Conservation (phyloP, 495 filamentous ascomycete species). For the Melanomma pulvis-pyrius region DNA sequence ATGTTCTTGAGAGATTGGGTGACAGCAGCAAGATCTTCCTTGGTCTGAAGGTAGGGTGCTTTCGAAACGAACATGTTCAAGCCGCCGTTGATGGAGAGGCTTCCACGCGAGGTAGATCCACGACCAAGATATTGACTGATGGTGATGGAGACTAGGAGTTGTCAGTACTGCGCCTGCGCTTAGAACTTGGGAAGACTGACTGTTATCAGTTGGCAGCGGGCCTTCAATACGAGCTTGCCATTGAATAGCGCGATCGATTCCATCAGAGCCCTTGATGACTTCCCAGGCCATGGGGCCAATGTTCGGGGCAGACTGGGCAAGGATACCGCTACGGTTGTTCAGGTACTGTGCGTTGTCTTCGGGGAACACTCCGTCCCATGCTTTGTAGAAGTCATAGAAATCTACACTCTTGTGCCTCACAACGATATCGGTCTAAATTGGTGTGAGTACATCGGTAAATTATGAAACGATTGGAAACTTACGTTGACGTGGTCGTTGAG, state of each 20-base stretch:
- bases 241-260: slow-evolving; percentile 66
- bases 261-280: slow-evolving; percentile 61
- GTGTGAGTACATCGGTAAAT: slow-evolving; percentile 49
- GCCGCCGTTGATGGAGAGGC: slow-evolving; percentile 61
- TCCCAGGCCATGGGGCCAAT: slow-evolving; percentile 66
- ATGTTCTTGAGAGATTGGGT: slow-evolving; percentile 61
- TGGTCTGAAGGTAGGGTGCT: slow-evolving; percentile 57
- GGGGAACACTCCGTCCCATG: slow-evolving; percentile 55
- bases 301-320: slow-evolving; percentile 71
- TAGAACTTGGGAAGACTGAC: slow-evolving; percentile 39
- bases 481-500: slow-evolving; percentile 63
- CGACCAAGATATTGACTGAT: slow-evolving; percentile 68
- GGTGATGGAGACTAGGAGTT: slow-evolving; percentile 55
- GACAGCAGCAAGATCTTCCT: slow-evolving; percentile 55
- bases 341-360: slow-evolving; percentile 53
- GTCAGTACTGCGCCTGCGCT: slow-evolving; percentile 33
- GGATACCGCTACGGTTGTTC: slow-evolving; percentile 59
- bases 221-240: slow-evolving; percentile 65
- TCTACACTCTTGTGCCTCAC: slow-evolving; percentile 62
- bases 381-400: slow-evolving; percentile 67
- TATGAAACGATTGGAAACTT: not conserved
- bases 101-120: slow-evolving; percentile 62
- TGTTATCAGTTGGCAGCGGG: slow-evolving; percentile 31
- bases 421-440: slow-evolving; percentile 58
- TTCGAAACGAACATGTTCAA: slow-evolving; percentile 59